Percentiles rank a stretch among this genome's conserved stretches.
phyloP scores from a whole-genome alignment of 2,329 filamentous ascomycete genomes.

The Calycina herbarum region DNA sequence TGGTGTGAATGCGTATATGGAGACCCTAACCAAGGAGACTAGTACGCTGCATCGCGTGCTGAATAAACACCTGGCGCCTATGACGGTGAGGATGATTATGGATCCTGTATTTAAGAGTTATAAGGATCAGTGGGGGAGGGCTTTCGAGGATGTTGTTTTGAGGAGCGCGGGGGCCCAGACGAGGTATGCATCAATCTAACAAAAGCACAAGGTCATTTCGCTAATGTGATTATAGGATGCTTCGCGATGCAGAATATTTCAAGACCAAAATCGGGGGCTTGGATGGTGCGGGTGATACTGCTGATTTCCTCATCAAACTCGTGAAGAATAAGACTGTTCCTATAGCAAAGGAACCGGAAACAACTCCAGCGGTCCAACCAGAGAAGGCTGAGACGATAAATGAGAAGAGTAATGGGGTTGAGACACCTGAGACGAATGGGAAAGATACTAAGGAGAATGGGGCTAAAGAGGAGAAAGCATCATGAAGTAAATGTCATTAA shows the following conservation, averaged over 20 bases:
- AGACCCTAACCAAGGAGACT: conserved; percentile 70
- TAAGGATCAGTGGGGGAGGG: conserved; percentile 63
- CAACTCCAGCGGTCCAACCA: not conserved
- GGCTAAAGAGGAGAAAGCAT: not conserved
- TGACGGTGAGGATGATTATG: conserved; percentile 68
- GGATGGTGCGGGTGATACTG: conserved; percentile 68
- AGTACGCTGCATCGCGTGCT: conserved; percentile 68
- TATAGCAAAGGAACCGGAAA: conserved; percentile 9
- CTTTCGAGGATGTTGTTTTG: conserved; percentile 59
- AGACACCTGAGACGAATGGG: conserved; percentile 5
- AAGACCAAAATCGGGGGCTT: conserved; percentile 61
- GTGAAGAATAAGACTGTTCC: conserved; percentile 54
- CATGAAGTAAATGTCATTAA: conserved; percentile 3
- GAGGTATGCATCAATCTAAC: conserved; percentile 48
- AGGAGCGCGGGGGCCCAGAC: conserved; percentile 61
- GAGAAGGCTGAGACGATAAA: conserved; percentile 6
- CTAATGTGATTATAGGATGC: conserved; percentile 48
- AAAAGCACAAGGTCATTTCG: not conserved
- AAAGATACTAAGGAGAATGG: not conserved
- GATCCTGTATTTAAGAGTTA: conserved; percentile 67
- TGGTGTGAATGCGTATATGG: conserved; percentile 63
- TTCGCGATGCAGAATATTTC: conserved; percentile 64
- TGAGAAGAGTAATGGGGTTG: conserved; percentile 1
- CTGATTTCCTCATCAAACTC: conserved; percentile 65
- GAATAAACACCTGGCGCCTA: conserved; percentile 64